Base-by-base conservation (phyloP, 257 asterid species). In the Coffea canephora region DNA sequence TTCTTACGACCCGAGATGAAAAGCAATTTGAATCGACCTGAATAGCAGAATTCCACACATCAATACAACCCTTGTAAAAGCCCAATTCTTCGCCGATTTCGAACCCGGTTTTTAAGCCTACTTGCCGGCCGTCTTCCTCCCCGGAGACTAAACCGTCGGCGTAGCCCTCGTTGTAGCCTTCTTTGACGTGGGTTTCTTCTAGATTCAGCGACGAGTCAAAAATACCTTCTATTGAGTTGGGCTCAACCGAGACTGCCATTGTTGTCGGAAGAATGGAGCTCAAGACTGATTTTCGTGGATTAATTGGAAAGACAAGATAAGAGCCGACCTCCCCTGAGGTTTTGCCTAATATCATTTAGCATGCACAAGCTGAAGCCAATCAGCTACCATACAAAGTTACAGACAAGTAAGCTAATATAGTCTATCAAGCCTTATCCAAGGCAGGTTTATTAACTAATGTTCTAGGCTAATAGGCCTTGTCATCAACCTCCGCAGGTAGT, bases 21-120 rank as follows among this genome's bases (percentile, higher is more conserved):
- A 88, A 49, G 75, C 80, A 89, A 71, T 73, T 67, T 64, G 89
- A 90, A 55, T 93, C 90, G 31, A 83, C 82, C 78, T 31, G 34
- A 31, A 31, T 31, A 21, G 89, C 88, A 5, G 93, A 89, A 82
- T 25, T 88, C 94, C 95, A 89, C 0, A 85, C 68, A n/a, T 84
- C 90, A 78, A 90, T 67, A 73, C 91, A 85, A 46, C 95, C 90
- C 74, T 91, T 87, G 83, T 88, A 89, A 39, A 90, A 88, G 34
- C 34, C 97, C 81, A 90, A 76, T 80, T 91, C 93, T 62, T 88
- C 87, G 61, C 97, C 97, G 34, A 81, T 78, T 84, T 90, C 85
- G 57, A 90, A 94, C 68, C 97, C 94, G 57, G 79, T 83, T 80
- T 86, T 88, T 31, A 31, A 31, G 34, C 34, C 91, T 70, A 92